Base-by-base conservation (phyloP, 2,329 filamentous ascomycete genomes). In the Penicillium sp. region DNA sequence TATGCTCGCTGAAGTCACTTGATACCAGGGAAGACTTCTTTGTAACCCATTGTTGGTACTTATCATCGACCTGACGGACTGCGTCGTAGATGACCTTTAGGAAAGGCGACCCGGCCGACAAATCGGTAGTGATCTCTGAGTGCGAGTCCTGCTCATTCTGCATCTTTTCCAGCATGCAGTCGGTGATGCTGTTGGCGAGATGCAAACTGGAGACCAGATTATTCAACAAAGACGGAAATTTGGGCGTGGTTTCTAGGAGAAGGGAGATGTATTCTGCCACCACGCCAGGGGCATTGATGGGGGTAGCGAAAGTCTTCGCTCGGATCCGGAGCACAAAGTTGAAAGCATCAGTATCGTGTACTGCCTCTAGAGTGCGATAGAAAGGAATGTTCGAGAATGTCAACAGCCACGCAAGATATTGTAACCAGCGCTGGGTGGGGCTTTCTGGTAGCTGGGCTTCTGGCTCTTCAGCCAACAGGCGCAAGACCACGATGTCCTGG, bases 11-110 rank as follows among this genome's bases (percentile, higher is more conserved):
- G 27, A 66, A 63, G n/a, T 77, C 75, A 43, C 69, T 70, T 4
- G 71, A 71, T 10, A 75, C 51, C 69, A 73, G 74, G 6, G 71
- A 56, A 2, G 67, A 69, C 44, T 77, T 76, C 48, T 76, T 76
- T 7, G 63, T 62, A 18, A 77, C 69, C 46, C 69, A 68, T 28
- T 61, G 56, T 50, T 75, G 72, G 44, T 74, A 74, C 20, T 61
- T 61, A 14, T 63, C 54, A 52, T 76, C 71, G 9, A 72, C 60
- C 24, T 60, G 60, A 24, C 63, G 65, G 18, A 71, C 50, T 27
- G 69, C 59, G 9, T 57, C 53, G 51, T 71, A 72, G 5, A 63
- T 58, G 5, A 55, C 39, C 18, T 62, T 60, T 20, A 67, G 47
- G 2, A 52, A 53, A 22, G 53, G 54, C 8, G 55, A 38, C 28